Evolutionary conservation across 768 basidiomycete genomes (phyloP), one percentile per base, ranked within the genome.

Genomic region (Hortiboletus campestris): DNA sequence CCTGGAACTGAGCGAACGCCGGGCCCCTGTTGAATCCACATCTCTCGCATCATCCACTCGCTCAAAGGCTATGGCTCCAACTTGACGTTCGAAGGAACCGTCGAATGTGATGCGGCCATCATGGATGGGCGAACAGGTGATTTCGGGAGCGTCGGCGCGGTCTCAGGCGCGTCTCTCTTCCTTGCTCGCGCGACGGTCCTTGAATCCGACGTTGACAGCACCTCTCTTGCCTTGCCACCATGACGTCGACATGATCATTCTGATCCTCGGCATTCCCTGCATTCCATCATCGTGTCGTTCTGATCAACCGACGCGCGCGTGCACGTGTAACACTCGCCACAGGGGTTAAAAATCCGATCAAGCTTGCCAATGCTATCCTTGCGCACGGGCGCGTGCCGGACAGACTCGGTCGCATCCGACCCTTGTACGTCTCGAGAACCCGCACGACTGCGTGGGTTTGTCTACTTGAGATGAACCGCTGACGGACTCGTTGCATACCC

Each of bases 71-170:
- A 79, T 57, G 90, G 91, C 5, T 89, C 91, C 2, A 93, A 92
- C 67, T 73, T 93, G 44, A 91, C 88, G 0, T 59, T 85, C 4
- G 76, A 81, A n/a, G 89, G 91, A 14, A 74, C 73, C 3, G 89
- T 91, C 17, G 91, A 93, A 72, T 92, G 91, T 62, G 91, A 93
- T 62, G 90, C 91, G 9, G 79, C 88, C 13, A 74, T 92, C 53
- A 89, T 90, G 84, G 72, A 75, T 20, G 80, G 80, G 22, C 67
- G 64, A 42, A 67, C 70, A 0, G 65, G 69, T 20, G 69, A 72
- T n/a, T 93, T 88, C 65, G 91, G 89, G 28, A 83, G 85, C 60
- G 80, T 86, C 17, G 91, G 88, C 42, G 91, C 90, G 4, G 76
- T 88, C 29, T 77, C 85, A 67, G 88, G 89, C 85, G 62, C 39